phyloP scores from a whole-genome alignment of 495 filamentous ascomycete species.

The Xylaria castorea region DNA sequence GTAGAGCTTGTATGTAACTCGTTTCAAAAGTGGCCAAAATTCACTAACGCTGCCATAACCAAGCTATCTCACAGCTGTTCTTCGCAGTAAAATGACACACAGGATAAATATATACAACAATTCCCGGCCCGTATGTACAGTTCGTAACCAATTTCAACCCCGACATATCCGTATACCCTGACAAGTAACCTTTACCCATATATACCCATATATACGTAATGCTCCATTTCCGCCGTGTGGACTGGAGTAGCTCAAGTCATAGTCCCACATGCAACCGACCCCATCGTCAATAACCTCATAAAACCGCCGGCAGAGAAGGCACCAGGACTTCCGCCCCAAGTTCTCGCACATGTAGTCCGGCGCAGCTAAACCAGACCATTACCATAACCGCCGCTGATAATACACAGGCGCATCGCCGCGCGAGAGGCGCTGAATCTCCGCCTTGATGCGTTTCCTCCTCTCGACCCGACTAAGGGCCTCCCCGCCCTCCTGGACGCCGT shows the following conservation, averaged over 20 bases:
- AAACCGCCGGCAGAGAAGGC: background rate
- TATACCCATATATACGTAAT: conserved; percentile 4
- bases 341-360: background rate
- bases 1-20: background rate
- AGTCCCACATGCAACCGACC: background rate
- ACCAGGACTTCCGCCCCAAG: background rate
- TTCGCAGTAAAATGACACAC: background rate
- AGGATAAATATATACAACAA: conserved; percentile 20
- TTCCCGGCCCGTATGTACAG: conserved; percentile 2
- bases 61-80: background rate
- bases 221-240: background rate
- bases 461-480: conserved; percentile 54
- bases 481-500: conserved; percentile 31
- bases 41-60: background rate
- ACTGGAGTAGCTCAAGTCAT: background rate
- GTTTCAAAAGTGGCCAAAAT: background rate
- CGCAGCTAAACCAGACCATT: background rate
- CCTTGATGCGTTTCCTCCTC: conserved; percentile 57
- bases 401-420: conserved; percentile 49
- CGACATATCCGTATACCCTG: background rate
- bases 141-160: conserved; percentile 22
- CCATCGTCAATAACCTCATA: background rate
- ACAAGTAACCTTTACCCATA: background rate
- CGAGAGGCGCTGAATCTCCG: conserved; percentile 54
- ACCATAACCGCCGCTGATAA: conserved; percentile 57